Conservation (phyloP, 192 early-diverging fungal species). For the Piromyces sp. region DNA sequence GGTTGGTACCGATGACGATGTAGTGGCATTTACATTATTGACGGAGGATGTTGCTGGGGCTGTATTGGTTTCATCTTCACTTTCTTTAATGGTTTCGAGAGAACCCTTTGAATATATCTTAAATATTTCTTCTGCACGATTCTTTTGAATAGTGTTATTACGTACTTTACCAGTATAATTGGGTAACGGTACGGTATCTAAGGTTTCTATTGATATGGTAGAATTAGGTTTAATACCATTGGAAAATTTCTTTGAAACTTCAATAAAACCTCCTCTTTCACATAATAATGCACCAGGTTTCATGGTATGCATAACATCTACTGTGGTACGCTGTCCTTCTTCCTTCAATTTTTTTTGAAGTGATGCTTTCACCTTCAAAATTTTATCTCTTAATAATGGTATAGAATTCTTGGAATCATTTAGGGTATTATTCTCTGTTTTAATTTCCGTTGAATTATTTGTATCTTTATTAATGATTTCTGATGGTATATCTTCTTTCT, state of each 20-base stretch:
- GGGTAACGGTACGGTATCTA: not conserved
- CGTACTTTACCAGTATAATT: not conserved
- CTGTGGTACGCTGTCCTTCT: not conserved
- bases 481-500: no score
- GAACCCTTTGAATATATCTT: not conserved
- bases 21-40: not conserved
- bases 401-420: not conserved
- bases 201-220: not conserved
- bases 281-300: not conserved
- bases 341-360: not conserved
- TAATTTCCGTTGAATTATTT: no score
- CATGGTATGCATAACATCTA: not conserved
- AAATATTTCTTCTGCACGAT: not conserved
- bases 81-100: not conserved
- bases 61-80: not conserved
- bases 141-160: not conserved
- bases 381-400: not conserved
- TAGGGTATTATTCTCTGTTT: not conserved
- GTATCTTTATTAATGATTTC: no score
- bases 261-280: not conserved
- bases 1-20: not conserved
- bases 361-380: not conserved
- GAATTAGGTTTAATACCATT: not conserved
- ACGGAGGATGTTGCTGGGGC: not conserved
- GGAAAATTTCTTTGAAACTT: not conserved